A percentile compares a stretch with the other conserved stretches of the same genome.
Conservation (phyloP, 768 basidiomycete genomes). For the Xanthoconium stramineum region DNA sequence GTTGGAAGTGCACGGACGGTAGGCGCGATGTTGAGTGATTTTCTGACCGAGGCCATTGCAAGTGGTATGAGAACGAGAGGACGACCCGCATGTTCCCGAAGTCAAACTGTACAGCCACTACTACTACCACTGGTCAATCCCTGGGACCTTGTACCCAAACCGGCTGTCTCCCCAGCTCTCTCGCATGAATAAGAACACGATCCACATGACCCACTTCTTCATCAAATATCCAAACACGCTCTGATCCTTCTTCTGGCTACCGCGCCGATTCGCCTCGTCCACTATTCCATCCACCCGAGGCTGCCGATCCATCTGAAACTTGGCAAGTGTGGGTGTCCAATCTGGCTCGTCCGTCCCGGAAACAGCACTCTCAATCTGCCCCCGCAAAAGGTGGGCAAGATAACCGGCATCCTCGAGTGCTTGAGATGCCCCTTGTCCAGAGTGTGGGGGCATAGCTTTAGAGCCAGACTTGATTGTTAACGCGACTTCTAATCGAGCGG, state of each 20-base stretch:
- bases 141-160: constrained; percentile 31
- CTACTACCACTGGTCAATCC: constrained; percentile 23
- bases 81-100: constrained; percentile 37
- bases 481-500: background rate
- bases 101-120: constrained; percentile 35
- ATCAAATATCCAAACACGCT: constrained; percentile 18
- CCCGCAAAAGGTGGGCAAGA: constrained; percentile 28
- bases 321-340: constrained; percentile 17
- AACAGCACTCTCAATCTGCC: constrained; percentile 3
- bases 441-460: constrained; percentile 31
- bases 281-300: constrained; percentile 26
- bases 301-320: constrained; percentile 25
- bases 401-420: constrained; percentile 30
- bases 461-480: background rate
- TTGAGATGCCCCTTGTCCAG: constrained; percentile 32
- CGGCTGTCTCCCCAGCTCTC: constrained; percentile 30
- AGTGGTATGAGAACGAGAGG: too few species aligned
- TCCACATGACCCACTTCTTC: constrained; percentile 27
- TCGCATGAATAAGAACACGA: constrained; percentile 16
- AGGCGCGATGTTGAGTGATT: constrained; percentile 76
- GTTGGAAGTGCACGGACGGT: constrained; percentile 75
- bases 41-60: constrained; percentile 71
- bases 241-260: constrained; percentile 21
- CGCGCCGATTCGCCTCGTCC: constrained; percentile 26
- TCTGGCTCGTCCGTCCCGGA: constrained; percentile 1